phyloP scores from a whole-genome alignment of 2,329 filamentous ascomycete genomes.

The Berkeleyomyces rouxiae region DNA sequence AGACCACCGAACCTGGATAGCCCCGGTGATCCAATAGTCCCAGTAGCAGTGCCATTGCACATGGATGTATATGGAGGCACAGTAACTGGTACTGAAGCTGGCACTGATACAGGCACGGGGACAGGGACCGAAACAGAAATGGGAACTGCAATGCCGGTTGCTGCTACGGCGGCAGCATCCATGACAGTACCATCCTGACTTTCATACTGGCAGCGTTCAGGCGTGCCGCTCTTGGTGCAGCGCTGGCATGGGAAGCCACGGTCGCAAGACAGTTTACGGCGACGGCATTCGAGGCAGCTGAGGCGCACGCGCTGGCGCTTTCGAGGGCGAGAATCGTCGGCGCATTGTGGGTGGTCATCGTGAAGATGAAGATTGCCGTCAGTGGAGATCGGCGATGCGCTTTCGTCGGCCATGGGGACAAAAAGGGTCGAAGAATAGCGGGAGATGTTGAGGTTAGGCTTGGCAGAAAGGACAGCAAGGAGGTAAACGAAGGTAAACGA shows the following conservation, averaged over 20 bases:
- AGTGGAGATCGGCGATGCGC: slow-evolving; percentile 7
- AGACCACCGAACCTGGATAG: slow-evolving; percentile 25
- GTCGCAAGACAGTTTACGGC: slow-evolving; percentile 45
- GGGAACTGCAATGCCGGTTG: background rate
- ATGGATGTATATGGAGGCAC: background rate
- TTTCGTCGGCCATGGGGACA: slow-evolving; percentile 9
- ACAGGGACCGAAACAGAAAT: background rate
- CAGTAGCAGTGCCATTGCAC: background rate
- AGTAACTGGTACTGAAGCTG: background rate
- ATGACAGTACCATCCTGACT: slow-evolving; percentile 35
- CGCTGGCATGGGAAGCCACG: slow-evolving; percentile 44
- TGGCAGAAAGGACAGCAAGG: background rate
- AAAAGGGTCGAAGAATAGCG: background rate
- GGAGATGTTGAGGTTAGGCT: background rate
- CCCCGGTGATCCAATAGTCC: slow-evolving; percentile 23
- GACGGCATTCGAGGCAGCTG: slow-evolving; percentile 43
- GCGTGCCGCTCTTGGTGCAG: slow-evolving; percentile 44
- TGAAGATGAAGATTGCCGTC: background rate
- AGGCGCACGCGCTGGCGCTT: slow-evolving; percentile 44
- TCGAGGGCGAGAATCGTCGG: slow-evolving; percentile 24
- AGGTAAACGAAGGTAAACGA: background rate
- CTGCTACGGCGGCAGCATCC: slow-evolving; percentile 25
- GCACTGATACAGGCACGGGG: background rate
- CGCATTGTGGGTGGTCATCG: background rate
- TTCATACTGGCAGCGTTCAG: slow-evolving; percentile 43